Percentiles rank a stretch among this genome's conserved stretches.
Evolutionary conservation across 2,329 filamentous ascomycete species (phyloP).

Genomic region (Calonectria hawksworthii): DNA sequence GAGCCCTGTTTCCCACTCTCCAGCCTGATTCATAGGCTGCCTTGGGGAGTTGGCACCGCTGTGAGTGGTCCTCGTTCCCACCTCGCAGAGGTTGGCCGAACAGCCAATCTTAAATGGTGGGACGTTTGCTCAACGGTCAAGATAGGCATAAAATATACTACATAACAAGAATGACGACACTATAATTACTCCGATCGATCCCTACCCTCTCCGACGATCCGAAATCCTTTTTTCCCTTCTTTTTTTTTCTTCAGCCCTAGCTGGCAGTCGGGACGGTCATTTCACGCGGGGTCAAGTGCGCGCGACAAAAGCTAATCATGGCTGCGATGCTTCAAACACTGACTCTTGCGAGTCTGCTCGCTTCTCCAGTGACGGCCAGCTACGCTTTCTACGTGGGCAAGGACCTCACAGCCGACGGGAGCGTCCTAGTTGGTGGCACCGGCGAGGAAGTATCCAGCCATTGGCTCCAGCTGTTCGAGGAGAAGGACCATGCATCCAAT

Average conservation of each 20-base stretch:
- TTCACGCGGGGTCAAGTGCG: not conserved
- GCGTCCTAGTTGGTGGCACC: constrained; percentile 60
- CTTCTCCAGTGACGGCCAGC: constrained; percentile 46
- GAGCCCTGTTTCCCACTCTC: not conserved
- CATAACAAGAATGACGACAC: not conserved
- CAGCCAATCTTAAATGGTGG: constrained; percentile 4
- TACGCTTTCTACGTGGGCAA: constrained; percentile 64
- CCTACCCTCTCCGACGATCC: not conserved
- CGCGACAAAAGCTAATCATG: constrained; percentile 45
- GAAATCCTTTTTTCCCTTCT: not conserved
- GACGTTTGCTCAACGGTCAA: not conserved
- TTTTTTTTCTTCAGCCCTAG: not conserved
- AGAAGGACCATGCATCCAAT: constrained; percentile 55
- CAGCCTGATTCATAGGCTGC: not conserved
- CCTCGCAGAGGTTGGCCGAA: not conserved
- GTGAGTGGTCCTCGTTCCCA: not conserved
- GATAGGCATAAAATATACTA: constrained; percentile 13
- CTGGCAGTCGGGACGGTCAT: not conserved
- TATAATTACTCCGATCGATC: not conserved
- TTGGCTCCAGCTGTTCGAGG: constrained; percentile 61
- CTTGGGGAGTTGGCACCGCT: not conserved
- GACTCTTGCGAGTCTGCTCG: constrained; percentile 21
- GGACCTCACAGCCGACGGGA: constrained; percentile 57
- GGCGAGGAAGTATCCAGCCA: constrained; percentile 63
- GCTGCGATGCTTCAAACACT: constrained; percentile 9